phyloP scores from a whole-genome alignment of 257 asterid genomes.

The Solanum virginianum region DNA sequence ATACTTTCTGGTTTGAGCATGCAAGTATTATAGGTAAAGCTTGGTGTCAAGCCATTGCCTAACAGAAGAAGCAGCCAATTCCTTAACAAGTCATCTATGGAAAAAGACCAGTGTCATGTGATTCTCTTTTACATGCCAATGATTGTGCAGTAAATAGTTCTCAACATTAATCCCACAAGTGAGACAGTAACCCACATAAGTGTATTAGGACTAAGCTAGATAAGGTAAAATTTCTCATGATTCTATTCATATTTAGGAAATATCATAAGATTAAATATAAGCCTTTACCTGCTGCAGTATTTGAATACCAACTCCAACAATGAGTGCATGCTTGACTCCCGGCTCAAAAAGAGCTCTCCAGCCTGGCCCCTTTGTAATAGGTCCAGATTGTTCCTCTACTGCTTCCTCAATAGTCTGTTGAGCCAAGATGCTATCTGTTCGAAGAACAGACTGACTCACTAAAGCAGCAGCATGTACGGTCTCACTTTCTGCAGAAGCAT shows the following conservation, averaged over 20 bases:
- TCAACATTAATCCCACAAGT: background rate
- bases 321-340: constrained; percentile 82
- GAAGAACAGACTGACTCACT: constrained; percentile 84
- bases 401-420: constrained; percentile 42
- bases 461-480: constrained; percentile 76
- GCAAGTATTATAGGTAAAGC: background rate
- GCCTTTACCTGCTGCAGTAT: constrained; percentile 85
- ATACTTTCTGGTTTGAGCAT: background rate
- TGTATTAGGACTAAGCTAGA: background rate
- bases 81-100: background rate
- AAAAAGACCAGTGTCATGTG: background rate
- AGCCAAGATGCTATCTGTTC: constrained; percentile 28
- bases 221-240: background rate
- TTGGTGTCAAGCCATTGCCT: background rate
- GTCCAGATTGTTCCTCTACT: constrained; percentile 28
- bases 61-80: background rate
- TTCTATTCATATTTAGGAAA: background rate
- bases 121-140: background rate
- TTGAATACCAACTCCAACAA: constrained; percentile 89
- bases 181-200: background rate
- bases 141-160: background rate
- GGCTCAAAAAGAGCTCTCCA: constrained; percentile 90
- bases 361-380: constrained; percentile 28
- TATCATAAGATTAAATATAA: background rate
- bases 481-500: constrained; percentile 37